A percentile compares a stretch with the other conserved stretches of the same genome.
Evolutionary conservation across 129 eudicot species (phyloP).

Genomic region (Centaurea solstitialis): DNA sequence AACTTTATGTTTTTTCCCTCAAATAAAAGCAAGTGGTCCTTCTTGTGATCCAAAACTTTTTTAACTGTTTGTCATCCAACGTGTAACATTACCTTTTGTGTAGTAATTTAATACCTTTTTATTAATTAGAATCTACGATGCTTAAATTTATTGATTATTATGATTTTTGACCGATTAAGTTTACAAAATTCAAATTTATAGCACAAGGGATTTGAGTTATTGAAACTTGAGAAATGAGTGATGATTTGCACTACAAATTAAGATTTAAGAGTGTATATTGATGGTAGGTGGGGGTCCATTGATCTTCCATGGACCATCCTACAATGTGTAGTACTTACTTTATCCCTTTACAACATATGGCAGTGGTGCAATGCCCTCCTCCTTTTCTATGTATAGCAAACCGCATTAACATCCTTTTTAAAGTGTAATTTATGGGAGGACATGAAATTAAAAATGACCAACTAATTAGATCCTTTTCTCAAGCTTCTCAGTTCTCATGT

Average conservation of each 20-base stretch:
- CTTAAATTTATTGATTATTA: neutral
- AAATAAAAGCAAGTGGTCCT: conserved; percentile 62
- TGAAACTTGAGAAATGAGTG: neutral
- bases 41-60: neutral
- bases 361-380: neutral
- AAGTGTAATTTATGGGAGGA: too few species aligned
- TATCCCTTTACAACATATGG: conserved; percentile 24
- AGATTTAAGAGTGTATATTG: neutral
- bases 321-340: conserved; percentile 12
- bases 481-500: too few species aligned
- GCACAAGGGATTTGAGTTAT: neutral
- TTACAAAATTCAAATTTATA: neutral
- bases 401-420: too few species aligned
- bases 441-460: too few species aligned
- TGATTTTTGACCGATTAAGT: neutral
- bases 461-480: too few species aligned
- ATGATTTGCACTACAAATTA: neutral
- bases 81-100: neutral
- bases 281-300: conserved; percentile 32
- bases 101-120: neutral
- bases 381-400: neutral
- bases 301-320: conserved; percentile 22
- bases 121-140: neutral
- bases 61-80: neutral
- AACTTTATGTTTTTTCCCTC: conserved; percentile 36